Evolutionary conservation across 2,329 filamentous ascomycete species (phyloP).

Genomic region (Aspergillus arachidicola): DNA sequence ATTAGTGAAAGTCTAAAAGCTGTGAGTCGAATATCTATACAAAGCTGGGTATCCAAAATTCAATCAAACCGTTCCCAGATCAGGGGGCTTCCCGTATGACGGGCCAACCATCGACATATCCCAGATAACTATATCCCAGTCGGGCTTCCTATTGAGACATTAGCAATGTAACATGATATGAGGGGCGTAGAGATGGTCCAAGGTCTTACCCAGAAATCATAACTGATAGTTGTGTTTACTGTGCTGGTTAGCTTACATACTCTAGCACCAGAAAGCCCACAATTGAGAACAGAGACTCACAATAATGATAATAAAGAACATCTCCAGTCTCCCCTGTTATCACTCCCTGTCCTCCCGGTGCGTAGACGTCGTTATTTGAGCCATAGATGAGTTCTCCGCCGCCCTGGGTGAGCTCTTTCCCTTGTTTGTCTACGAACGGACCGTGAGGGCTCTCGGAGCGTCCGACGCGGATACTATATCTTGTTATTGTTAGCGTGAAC

Average conservation of each 20-base stretch:
- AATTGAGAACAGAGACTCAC: constrained; percentile 21
- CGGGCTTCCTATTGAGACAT: constrained; percentile 30
- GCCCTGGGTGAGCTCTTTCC: constrained; percentile 55
- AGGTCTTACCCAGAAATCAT: constrained; percentile 31
- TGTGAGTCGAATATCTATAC: too few species aligned
- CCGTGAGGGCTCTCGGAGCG: constrained; percentile 56
- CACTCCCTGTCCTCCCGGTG: constrained; percentile 66
- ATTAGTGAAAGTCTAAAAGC: not conserved
- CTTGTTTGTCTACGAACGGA: constrained; percentile 58
- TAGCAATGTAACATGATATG: constrained; percentile 1
- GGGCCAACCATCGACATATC: constrained; percentile 38
- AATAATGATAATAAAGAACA: constrained; percentile 39
- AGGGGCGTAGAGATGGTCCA: not conserved
- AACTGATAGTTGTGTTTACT: constrained; percentile 35
- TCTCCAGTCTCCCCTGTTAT: constrained; percentile 49
- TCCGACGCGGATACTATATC: constrained; percentile 67
- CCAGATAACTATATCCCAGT: constrained; percentile 33
- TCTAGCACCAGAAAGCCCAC: not conserved
- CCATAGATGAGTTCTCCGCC: constrained; percentile 65
- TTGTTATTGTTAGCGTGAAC: constrained; percentile 11
- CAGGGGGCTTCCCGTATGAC: constrained; percentile 16
- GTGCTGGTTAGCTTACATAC: constrained; percentile 8
- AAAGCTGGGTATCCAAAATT: not conserved
- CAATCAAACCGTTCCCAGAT: not conserved
- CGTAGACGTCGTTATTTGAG: constrained; percentile 63